Evolutionary conservation across 768 basidiomycete genomes (phyloP).

Genomic region (Mrakia hoshinonis): DNA sequence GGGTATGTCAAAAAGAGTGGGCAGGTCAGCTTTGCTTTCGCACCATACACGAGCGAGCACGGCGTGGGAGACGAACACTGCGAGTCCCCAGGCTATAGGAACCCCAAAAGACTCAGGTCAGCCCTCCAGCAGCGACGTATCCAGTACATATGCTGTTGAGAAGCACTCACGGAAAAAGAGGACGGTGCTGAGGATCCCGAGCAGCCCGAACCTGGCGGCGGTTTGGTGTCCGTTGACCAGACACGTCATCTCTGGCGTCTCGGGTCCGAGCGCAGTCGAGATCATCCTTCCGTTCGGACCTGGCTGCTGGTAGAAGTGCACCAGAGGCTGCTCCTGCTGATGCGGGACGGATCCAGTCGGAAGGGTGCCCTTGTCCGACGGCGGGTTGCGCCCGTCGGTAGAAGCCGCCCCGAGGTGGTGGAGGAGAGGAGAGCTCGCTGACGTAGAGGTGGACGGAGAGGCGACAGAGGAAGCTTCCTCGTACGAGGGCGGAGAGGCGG

Average conservation of each 20-base stretch:
- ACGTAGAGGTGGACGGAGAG: neutral
- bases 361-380: neutral
- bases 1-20: no score
- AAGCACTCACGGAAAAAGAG: neutral
- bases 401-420: neutral
- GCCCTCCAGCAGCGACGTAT: no score
- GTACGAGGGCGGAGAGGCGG: slow-evolving; percentile 3
- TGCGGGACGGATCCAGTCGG: neutral
- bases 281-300: slow-evolving; percentile 1
- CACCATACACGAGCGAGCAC: neutral
- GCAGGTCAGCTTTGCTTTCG: neutral
- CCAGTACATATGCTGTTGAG: no score
- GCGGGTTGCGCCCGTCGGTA: neutral
- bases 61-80: slow-evolving; percentile 1
- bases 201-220: neutral
- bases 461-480: neutral
- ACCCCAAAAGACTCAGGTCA: neutral
- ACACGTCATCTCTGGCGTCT: neutral
- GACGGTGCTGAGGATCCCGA: neutral
- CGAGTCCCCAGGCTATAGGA: neutral
- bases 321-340: neutral
- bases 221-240: neutral
- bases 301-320: neutral
- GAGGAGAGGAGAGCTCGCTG: neutral
- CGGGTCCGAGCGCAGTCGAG: neutral